Evolutionary conservation across 2,329 filamentous ascomycete species (phyloP).

Genomic region (Polychaeton citri): DNA sequence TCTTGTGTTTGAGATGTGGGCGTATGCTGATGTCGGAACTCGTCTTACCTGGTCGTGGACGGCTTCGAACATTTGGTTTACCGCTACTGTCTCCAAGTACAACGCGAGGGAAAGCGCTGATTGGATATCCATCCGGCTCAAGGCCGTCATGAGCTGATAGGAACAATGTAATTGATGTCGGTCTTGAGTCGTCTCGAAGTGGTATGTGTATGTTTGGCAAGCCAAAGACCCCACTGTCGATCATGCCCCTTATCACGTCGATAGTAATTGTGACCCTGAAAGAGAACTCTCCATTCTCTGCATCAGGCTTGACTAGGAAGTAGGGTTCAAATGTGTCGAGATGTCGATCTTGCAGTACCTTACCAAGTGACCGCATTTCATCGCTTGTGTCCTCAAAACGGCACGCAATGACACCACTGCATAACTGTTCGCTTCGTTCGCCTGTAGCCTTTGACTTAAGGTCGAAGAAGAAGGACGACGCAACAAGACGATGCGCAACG

Average conservation of each 20-base stretch:
- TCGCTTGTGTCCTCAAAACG: constrained; percentile 21
- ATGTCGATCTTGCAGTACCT: constrained; percentile 12
- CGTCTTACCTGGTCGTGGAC: background rate
- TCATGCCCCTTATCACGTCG: constrained; percentile 16
- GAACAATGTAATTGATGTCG: constrained; percentile 21
- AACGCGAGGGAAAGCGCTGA: constrained; percentile 22
- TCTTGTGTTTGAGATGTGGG: background rate
- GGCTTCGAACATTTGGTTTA: background rate
- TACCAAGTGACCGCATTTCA: constrained; percentile 20
- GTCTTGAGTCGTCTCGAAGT: constrained; percentile 16
- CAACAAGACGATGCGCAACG: constrained; percentile 22
- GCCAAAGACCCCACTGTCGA: constrained; percentile 15
- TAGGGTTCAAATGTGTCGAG: constrained; percentile 21
- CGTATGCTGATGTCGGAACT: background rate
- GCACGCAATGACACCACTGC: constrained; percentile 18
- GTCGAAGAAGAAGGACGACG: constrained; percentile 26
- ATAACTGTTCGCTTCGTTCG: constrained; percentile 19
- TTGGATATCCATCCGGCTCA: constrained; percentile 21
- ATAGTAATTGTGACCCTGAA: constrained; percentile 14
- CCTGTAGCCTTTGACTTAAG: constrained; percentile 18
- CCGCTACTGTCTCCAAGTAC: constrained; percentile 15
- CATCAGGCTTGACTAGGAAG: constrained; percentile 18
- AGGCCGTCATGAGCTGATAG: constrained; percentile 18
- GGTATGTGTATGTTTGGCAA: constrained; percentile 19
- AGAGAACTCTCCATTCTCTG: constrained; percentile 7